Evolutionary conservation across 1,139 yeast species (phyloP).

Genomic region (Keqinozyma sinolaborantium): DNA sequence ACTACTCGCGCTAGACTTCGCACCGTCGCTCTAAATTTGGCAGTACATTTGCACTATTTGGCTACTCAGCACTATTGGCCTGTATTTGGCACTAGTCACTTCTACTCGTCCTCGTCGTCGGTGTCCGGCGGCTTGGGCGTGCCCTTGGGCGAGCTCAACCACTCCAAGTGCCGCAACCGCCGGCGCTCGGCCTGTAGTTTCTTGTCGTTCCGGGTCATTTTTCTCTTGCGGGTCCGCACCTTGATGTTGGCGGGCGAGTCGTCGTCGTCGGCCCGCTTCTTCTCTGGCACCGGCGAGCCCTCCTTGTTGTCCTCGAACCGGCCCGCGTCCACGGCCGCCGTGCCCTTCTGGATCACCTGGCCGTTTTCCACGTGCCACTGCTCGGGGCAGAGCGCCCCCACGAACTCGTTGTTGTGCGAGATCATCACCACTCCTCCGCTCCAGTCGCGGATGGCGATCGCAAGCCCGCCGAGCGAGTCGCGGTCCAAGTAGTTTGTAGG

Average conservation of each 20-base stretch:
- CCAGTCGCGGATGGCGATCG: constrained; percentile 97
- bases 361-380: constrained; percentile 98
- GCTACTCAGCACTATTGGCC: too few relatives aligned
- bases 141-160: constrained; percentile 96
- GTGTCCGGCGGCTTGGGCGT: constrained; percentile 93
- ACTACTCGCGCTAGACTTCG: neutral
- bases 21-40: neutral
- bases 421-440: constrained; percentile 98
- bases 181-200: constrained; percentile 90
- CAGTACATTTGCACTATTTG: constrained; percentile 5
- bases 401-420: constrained; percentile 95
- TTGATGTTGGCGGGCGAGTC: constrained; percentile 96
- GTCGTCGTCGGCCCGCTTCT: constrained; percentile 59
- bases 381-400: constrained; percentile 96
- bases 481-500: constrained; percentile 98
- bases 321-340: constrained; percentile 65
- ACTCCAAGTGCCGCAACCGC: constrained; percentile 87
- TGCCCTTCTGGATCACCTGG: constrained; percentile 78
- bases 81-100: too few relatives aligned
- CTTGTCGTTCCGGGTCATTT: constrained; percentile 94
- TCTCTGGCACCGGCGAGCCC: constrained; percentile 20
- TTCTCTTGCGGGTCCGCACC: constrained; percentile 89
- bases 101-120: constrained; percentile 68
- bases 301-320: constrained; percentile 74
- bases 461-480: constrained; percentile 95